Percentiles rank a stretch among this genome's conserved stretches.
Conservation (phyloP, 2,329 filamentous ascomycete genomes). For the Clonostachys rosea region DNA sequence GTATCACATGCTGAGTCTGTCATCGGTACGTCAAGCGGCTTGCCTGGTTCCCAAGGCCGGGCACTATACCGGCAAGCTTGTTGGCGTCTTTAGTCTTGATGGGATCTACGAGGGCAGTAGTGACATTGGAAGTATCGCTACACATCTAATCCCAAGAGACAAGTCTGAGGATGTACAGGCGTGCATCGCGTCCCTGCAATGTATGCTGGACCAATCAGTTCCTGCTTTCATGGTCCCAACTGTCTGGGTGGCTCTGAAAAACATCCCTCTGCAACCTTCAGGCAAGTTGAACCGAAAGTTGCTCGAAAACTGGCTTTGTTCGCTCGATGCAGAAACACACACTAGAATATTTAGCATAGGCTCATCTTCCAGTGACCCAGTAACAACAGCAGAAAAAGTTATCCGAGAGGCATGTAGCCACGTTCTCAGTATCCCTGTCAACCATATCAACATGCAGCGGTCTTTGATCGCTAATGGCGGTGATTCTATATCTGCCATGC, state of each 20-base stretch:
- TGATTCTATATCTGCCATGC: constrained; percentile 38
- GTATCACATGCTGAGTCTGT: constrained; percentile 18
- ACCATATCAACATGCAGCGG: no score
- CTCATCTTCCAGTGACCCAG: no score
- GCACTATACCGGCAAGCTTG: background rate
- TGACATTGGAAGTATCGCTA: no score
- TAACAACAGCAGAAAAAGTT: no score
- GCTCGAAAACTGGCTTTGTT: constrained; percentile 1
- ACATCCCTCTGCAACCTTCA: constrained; percentile 2
- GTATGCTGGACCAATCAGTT: background rate
- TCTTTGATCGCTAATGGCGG: constrained; percentile 34
- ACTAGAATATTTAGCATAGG: background rate
- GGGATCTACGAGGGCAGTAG: no score
- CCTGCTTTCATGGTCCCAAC: constrained; percentile 3
- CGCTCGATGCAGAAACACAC: background rate
- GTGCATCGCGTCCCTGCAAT: no score
- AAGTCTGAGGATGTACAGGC: no score
- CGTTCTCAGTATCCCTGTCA: no score
- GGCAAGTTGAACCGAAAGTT: constrained; percentile 3
- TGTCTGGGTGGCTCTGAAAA: constrained; percentile 1
- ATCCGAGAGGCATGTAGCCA: no score
- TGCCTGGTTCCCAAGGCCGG: background rate
- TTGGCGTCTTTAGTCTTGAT: no score
- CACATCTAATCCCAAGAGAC: no score
- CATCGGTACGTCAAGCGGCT: background rate